Base-by-base conservation (phyloP, 192 early-diverging fungal genomes). In the Backusella macrospora region DNA sequence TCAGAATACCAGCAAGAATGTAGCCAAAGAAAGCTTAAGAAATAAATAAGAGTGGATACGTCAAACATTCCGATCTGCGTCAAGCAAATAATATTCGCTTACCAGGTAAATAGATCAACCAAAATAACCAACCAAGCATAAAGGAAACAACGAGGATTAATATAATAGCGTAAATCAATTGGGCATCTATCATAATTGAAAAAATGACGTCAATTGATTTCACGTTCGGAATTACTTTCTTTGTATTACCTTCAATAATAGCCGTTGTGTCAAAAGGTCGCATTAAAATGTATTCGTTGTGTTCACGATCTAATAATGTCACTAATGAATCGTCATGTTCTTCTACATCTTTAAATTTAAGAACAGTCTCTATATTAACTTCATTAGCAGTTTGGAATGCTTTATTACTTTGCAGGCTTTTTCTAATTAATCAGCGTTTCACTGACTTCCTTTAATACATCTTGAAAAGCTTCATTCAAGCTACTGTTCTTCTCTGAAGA, bases 241-340 rank as follows among this genome's bases (percentile, higher is more conserved):
- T 65, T 72, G 21, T 15, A 55, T 47, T 73, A 83, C 80, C 79
- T 73, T 85, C 83, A 66, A 83, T 81, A 37, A 82, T 81, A 13
- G 79, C 44, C 7, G 83, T 85, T 2, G 80, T 79, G 45, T 85
- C 81, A 43, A 55, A 72, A 3, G 81, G 79, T 12, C 83, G 68
- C 18, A 79, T 81, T 70, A 85, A 46, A 18, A 89, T 76, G 71
- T 89, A 89, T 65, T 89, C 82, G 65, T 89, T 89, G 48, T 86
- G 82, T 14, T 83, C 82, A 15, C 74, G 70, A 65, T 89, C 87
- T 23, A 88, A 72, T 6, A 88, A 62, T 2, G 83, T 83, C 14
- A 74, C 64, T 65, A 46, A 55, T 13, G 46, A 59, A 47, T 82
- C 69, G 15, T 68, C 15, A 39, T 73, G 67, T 42, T 64, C 18